A percentile compares a stretch with the other conserved stretches of the same genome.
These are phyloP conservation scores for Exserohilum rostratum DNA, from an alignment of 2,329 filamentous ascomycete species.

Conservation along the genomic window DNA sequence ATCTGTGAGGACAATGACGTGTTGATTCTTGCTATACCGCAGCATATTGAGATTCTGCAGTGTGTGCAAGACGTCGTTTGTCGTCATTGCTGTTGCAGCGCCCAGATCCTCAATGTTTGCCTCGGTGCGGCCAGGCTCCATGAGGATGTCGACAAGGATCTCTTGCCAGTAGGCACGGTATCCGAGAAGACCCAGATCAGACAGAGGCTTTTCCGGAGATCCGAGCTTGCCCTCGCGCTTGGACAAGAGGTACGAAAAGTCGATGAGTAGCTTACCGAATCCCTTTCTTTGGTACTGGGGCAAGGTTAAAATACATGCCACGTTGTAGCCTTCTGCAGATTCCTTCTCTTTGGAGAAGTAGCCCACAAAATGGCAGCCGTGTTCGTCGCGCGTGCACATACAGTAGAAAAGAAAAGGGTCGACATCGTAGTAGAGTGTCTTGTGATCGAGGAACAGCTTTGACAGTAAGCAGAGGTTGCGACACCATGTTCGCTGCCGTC, in stretches of 20 bases:
- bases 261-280: conserved; percentile 89
- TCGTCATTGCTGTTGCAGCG: conserved; percentile 86
- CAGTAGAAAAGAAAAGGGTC: conserved; percentile 99
- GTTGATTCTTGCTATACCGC: conserved; percentile 92
- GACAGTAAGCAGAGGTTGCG: conserved; percentile 92
- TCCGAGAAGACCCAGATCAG: conserved; percentile 87
- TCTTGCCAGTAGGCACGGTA: conserved; percentile 99
- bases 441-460: conserved; percentile 97
- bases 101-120: conserved; percentile 88
- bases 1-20: conserved; percentile 92
- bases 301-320: conserved; percentile 95
- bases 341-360: conserved; percentile 99
- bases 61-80: conserved; percentile 93
- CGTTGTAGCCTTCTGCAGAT: conserved; percentile 93
- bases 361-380: conserved; percentile 93
- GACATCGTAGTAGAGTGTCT: conserved; percentile 99
- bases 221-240: conserved; percentile 95
- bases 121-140: conserved; percentile 66
- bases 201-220: conserved; percentile 94
- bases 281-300: conserved; percentile 96
- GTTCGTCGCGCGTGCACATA: conserved; percentile 87
- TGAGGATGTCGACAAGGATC: conserved; percentile 84
- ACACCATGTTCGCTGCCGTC: conserved; percentile 93
- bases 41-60: conserved; percentile 94
- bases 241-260: conserved; percentile 96